Percentiles rank a stretch among this genome's conserved stretches.
Conservation (phyloP, 176 grass and related monocot genomes). For the Neostapfia colusana region DNA sequence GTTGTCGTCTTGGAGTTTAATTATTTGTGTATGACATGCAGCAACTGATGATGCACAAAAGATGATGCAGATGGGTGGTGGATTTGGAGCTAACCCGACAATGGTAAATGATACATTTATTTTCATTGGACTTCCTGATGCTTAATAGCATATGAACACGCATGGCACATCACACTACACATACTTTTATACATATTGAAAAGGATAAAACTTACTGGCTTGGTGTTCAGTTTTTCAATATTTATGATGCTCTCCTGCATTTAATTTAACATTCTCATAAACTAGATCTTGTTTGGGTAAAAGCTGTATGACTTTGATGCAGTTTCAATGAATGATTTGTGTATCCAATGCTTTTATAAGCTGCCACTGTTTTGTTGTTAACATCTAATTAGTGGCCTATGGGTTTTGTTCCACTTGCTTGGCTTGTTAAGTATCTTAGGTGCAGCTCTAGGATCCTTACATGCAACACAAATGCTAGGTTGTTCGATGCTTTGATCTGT, state of each 20-base stretch:
- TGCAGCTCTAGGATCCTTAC: conserved; percentile 7
- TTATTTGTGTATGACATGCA: conserved; percentile 46
- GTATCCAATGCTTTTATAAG: background rate
- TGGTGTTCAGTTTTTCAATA: background rate
- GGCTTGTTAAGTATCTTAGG: background rate
- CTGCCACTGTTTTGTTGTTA: background rate
- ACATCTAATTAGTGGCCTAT: background rate
- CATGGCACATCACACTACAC: background rate
- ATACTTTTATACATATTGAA: background rate
- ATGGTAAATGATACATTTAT: conserved; percentile 46
- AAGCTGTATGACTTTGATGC: background rate
- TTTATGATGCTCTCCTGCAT: background rate
- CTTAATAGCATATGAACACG: conserved; percentile 12
- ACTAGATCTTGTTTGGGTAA: conserved; percentile 8
- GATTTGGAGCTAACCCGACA: conserved; percentile 78
- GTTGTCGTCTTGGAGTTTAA: conserved; percentile 19
- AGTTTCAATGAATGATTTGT: background rate
- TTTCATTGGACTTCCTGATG: background rate
- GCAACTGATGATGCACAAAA: conserved; percentile 82
- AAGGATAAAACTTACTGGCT: background rate
- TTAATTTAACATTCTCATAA: conserved; percentile 16
- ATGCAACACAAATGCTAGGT: conserved; percentile 7
- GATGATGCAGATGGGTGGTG: conserved; percentile 99
- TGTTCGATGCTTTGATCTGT: background rate
- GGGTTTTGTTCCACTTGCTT: background rate